Percentiles rank a stretch among this genome's conserved stretches.
phyloP scores from a whole-genome alignment of 2,329 filamentous ascomycete species.

The Epichloe elymi region DNA sequence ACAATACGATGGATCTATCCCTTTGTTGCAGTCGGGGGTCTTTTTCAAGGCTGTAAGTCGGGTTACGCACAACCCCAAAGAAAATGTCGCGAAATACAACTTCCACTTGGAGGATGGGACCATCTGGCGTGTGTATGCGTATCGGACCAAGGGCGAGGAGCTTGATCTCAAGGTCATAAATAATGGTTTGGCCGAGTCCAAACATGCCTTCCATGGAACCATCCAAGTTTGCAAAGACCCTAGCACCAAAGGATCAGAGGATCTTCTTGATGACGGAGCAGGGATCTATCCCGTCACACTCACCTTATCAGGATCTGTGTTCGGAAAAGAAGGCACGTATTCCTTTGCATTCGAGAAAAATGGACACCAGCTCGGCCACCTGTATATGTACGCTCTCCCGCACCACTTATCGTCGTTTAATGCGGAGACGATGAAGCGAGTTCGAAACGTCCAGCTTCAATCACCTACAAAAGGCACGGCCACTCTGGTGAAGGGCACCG shows the following conservation, averaged over 20 bases:
- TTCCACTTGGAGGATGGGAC: slow-evolving; percentile 58
- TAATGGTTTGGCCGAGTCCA: slow-evolving; percentile 51
- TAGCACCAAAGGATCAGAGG: slow-evolving; percentile 39
- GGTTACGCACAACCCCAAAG: slow-evolving; percentile 40
- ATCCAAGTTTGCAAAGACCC: slow-evolving; percentile 78
- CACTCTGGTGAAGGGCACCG: slow-evolving; percentile 55
- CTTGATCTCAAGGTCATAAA: slow-evolving; percentile 57
- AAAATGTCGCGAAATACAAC: slow-evolving; percentile 62
- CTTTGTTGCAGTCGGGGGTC: slow-evolving; percentile 60
- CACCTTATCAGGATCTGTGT: slow-evolving; percentile 48
- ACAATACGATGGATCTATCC: slow-evolving; percentile 56
- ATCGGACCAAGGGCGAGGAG: slow-evolving; percentile 41
- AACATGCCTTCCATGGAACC: slow-evolving; percentile 56
- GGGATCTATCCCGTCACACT: slow-evolving; percentile 61
- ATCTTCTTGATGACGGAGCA: slow-evolving; percentile 58
- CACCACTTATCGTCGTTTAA: slow-evolving; percentile 76
- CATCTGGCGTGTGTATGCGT: slow-evolving; percentile 72
- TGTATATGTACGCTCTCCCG: slow-evolving; percentile 79
- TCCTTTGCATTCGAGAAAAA: slow-evolving; percentile 58
- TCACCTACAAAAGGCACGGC: slow-evolving; percentile 86
- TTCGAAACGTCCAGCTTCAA: slow-evolving; percentile 47
- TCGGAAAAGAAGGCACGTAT: slow-evolving; percentile 54
- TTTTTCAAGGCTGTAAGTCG: slow-evolving; percentile 58
- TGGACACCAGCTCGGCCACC: slow-evolving; percentile 43
- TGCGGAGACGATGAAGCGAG: slow-evolving; percentile 33